Base-by-base conservation (phyloP, 2,329 filamentous ascomycete species). In the Diaporthe nobilis region DNA sequence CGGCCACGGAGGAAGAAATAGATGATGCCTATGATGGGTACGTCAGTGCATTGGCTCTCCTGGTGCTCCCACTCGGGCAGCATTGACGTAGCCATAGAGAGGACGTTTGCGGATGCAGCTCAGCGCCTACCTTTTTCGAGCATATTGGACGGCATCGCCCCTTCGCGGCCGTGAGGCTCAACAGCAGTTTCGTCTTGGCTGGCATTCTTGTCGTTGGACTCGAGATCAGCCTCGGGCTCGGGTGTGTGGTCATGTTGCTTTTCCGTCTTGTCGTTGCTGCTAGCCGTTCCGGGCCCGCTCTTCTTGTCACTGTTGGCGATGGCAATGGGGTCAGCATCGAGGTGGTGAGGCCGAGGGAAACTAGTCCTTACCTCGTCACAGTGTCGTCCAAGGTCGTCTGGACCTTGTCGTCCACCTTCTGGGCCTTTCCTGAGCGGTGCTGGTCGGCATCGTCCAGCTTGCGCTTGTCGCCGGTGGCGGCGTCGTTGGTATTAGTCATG, bases 1-100 rank as follows among this genome's bases (percentile, higher is more conserved):
- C 95, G 92, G 10, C 92, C 92, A 25, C 95, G 92, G 80, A 94
- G 93, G 87, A 98, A 97, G 88, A 98, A 98, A 87, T 98, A 98
- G 79, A 98, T 92, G 79, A 97, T 90, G 4, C 95, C 95, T 73
- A 44, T 9, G 44, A n/a, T 15, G 31, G 15, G 5, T 3, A 8
- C 0, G 47, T 68, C 22, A 68, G 65, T n/a, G 34, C 9, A 6
- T 20, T 53, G 17, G 31, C 31, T 10, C 31, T 31, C 2, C 8
- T 7, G 13, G 20, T 4, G 61, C 42, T 34, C 31, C 22, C 20
- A 6, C 17, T 12, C 4, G 39, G 39, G 31, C 4, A 58, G 55
- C 17, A 4, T 6, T 31, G 7, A 17, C 3, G 13, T 12, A 28
- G 12, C 42, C 9, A 2, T 4, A 39, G 37, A 39, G 37, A 39